Conservation (phyloP, 352 stramenopile species). For the Thraustochytrium striatum region DNA sequence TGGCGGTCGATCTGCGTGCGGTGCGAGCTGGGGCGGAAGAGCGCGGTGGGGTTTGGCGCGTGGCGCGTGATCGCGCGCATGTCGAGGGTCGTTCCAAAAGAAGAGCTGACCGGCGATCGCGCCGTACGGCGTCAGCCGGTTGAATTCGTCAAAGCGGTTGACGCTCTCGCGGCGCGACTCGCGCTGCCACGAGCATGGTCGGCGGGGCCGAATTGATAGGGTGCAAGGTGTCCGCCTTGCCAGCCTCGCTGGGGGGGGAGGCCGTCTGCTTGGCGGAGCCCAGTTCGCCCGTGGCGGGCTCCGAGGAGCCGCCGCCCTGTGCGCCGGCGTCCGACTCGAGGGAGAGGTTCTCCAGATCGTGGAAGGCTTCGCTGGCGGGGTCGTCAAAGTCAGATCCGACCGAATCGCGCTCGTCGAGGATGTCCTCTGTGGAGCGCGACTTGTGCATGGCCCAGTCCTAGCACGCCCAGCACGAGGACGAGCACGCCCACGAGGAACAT, state of each 20-base stretch:
- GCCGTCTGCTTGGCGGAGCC: too few relatives aligned
- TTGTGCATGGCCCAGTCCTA: slow-evolving; percentile 42
- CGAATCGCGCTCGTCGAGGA: slow-evolving; percentile 1
- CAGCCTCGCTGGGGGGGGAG: too few relatives aligned
- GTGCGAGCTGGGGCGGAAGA: neutral
- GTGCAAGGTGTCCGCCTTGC: too few relatives aligned
- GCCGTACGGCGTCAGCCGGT: slow-evolving; percentile 21
- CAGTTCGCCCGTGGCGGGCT: neutral
- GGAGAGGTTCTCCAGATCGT: neutral
- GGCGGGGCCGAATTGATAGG: neutral
- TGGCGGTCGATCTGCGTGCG: neutral
- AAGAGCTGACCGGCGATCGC: slow-evolving; percentile 27
- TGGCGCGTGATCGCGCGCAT: neutral
- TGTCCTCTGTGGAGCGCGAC: slow-evolving; percentile 21
- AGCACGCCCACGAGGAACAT: slow-evolving; percentile 50
- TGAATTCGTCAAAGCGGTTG: slow-evolving; percentile 28
- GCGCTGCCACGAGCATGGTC: neutral
- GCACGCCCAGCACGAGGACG: slow-evolving; percentile 45
- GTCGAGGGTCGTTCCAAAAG: slow-evolving; percentile 11
- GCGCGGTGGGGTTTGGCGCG: neutral
- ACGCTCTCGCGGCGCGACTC: slow-evolving; percentile 22
- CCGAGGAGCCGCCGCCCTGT: neutral
- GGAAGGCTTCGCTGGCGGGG: neutral
- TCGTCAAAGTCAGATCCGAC: too few relatives aligned
- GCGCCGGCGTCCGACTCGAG: neutral